Percentiles rank a stretch among this genome's conserved stretches.
phyloP scores from a whole-genome alignment of 495 filamentous ascomycete genomes.

The Platismatia glauca region DNA sequence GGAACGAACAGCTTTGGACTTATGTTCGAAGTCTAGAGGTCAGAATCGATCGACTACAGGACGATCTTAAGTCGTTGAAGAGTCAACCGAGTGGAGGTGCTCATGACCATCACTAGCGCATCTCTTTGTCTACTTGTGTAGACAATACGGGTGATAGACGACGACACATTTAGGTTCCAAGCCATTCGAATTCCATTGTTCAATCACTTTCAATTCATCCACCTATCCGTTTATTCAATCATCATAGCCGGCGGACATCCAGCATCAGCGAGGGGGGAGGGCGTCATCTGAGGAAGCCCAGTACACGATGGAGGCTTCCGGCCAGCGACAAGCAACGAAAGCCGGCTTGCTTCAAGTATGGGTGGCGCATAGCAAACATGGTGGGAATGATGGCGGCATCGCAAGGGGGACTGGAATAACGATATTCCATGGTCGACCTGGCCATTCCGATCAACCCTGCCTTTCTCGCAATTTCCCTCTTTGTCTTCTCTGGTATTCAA shows the following conservation, averaged over 20 bases:
- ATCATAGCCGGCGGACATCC: slow-evolving; percentile 3
- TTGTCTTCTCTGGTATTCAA: background rate
- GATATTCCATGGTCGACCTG: background rate
- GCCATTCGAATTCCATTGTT: background rate
- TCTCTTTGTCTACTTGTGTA: background rate
- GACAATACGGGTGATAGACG: background rate
- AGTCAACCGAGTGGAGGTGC: slow-evolving; percentile 13
- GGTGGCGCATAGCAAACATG: slow-evolving; percentile 9
- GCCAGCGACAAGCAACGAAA: slow-evolving; percentile 9
- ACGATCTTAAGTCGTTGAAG: slow-evolving; percentile 22
- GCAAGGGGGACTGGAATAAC: background rate
- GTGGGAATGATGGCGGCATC: slow-evolving; percentile 8
- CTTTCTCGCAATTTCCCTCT: slow-evolving; percentile 1
- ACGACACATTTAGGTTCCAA: background rate
- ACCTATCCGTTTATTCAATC: slow-evolving; percentile 4
- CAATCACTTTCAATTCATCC: background rate
- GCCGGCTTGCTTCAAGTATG: slow-evolving; percentile 11
- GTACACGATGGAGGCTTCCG: slow-evolving; percentile 24
- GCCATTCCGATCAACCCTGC: background rate
- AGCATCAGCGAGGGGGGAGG: slow-evolving; percentile 19
- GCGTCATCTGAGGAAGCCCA: slow-evolving; percentile 18
- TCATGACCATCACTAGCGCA: slow-evolving; percentile 5
- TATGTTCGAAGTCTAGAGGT: slow-evolving; percentile 33
- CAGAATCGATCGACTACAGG: slow-evolving; percentile 23
- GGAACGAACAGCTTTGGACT: slow-evolving; percentile 38